phyloP scores from a whole-genome alignment of 495 filamentous ascomycete species.

The Sporormia fimetaria region DNA sequence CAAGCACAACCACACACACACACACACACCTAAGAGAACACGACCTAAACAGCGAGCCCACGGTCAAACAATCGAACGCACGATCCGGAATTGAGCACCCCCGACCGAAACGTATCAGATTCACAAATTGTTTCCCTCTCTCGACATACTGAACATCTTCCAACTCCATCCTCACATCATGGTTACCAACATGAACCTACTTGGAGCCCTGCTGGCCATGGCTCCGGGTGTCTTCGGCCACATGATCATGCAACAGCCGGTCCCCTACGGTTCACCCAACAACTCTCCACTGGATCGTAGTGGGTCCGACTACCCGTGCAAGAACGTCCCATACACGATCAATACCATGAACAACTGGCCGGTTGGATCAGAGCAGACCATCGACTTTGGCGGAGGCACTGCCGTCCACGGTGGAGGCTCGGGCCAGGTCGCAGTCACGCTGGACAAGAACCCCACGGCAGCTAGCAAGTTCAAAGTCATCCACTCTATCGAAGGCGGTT shows the following conservation, averaged over 20 bases:
- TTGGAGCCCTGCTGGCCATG: slow-evolving; percentile 29
- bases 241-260: slow-evolving; percentile 58
- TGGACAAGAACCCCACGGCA: slow-evolving; percentile 49
- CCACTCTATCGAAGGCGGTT: slow-evolving; percentile 67
- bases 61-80: no score
- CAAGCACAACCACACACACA: no score
- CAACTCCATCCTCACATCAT: no score
- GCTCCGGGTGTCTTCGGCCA: slow-evolving; percentile 45
- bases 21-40: no score
- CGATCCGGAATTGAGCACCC: no score
- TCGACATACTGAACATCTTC: no score
- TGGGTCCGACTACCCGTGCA: slow-evolving; percentile 73
- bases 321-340: slow-evolving; percentile 38
- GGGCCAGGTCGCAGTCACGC: slow-evolving; percentile 72
- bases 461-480: slow-evolving; percentile 64
- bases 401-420: slow-evolving; percentile 78
- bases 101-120: no score
- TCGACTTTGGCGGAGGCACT: slow-evolving; percentile 42
- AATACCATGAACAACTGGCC: slow-evolving; percentile 39
- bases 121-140: no score
- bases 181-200: no score
- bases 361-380: slow-evolving; percentile 40
- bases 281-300: slow-evolving; percentile 51
- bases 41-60: no score
- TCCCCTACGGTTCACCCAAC: slow-evolving; percentile 46